Evolutionary conservation across 371 early-diverging fungal species (phyloP).

Genomic region (Mucor irregularis): DNA sequence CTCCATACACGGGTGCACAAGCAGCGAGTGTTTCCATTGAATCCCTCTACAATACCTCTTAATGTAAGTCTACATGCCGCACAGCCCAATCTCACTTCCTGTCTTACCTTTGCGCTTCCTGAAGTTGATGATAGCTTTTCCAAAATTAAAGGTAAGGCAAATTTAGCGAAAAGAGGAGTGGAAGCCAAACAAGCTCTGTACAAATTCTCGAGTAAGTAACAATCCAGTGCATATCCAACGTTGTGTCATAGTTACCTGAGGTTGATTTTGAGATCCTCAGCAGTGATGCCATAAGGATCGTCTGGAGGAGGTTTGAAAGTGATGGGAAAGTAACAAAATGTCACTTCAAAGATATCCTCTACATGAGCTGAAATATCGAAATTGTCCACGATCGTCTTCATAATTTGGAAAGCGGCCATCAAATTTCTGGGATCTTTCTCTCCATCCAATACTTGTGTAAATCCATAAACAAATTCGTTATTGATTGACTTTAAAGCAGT

Average conservation of each 20-base stretch:
- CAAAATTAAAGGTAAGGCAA: conserved; percentile 83
- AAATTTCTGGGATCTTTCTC: conserved; percentile 98
- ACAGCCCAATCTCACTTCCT: not conserved
- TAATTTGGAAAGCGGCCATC: conserved; percentile 78
- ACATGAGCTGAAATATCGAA: conserved; percentile 78
- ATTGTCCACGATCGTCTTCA: conserved; percentile 61
- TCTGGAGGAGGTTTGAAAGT: conserved; percentile 95
- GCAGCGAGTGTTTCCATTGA: conserved; percentile 83
- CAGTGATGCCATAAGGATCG: conserved; percentile 91
- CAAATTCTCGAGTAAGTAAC: too few species aligned
- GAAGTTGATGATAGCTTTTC: conserved; percentile 89
- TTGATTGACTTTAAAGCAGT: conserved; percentile 45
- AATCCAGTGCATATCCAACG: too few species aligned
- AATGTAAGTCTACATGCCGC: too few species aligned
- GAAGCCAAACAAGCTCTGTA: conserved; percentile 67
- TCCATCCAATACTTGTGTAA: conserved; percentile 89
- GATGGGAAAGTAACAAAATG: conserved; percentile 98
- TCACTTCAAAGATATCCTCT: conserved; percentile 93
- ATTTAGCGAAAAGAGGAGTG: conserved; percentile 73
- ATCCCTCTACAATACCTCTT: conserved; percentile 83
- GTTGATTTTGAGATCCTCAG: conserved; percentile 83
- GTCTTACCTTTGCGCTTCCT: conserved; percentile 79
- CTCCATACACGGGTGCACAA: conserved; percentile 78
- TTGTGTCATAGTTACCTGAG: too few species aligned
- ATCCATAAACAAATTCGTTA: conserved; percentile 81